These are phyloP conservation scores for Dendrobium chrysotoxum DNA, from an alignment of 106 monocot species.

Conservation along the genomic window DNA sequence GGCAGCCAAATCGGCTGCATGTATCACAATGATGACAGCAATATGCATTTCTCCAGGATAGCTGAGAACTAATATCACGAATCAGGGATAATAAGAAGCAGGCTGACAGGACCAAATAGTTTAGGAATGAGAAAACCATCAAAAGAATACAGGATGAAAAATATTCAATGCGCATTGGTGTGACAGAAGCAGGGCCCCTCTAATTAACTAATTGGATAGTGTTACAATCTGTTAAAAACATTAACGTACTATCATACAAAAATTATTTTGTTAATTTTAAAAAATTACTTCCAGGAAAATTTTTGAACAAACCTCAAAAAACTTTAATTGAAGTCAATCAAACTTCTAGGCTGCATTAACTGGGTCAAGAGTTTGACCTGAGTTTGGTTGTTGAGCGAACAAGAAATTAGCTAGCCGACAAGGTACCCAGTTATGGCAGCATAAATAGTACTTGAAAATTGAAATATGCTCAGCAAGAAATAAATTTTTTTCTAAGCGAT, in stretches of 20 bases:
- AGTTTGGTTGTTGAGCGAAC: not conserved
- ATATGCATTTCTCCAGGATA: no score
- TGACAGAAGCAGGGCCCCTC: no score
- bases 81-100: not conserved
- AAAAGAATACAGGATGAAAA: not conserved
- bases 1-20: not conserved
- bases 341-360: not conserved
- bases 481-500: not conserved
- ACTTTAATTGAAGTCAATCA: not conserved
- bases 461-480: not conserved
- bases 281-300: not conserved
- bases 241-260: not conserved
- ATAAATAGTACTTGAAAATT: not conserved
- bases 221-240: not conserved
- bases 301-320: not conserved
- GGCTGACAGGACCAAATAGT: not conserved
- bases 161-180: not conserved
- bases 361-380: not conserved
- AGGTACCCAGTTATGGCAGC: not conserved
- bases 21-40: no score
- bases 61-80: no score
- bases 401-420: not conserved
- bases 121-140: not conserved
- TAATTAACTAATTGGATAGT: not conserved
- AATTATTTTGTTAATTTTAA: not conserved